Evolutionary conservation across 768 basidiomycete genomes (phyloP), one percentile per base, ranked within the genome.

Genomic region (Boletus edulis): DNA sequence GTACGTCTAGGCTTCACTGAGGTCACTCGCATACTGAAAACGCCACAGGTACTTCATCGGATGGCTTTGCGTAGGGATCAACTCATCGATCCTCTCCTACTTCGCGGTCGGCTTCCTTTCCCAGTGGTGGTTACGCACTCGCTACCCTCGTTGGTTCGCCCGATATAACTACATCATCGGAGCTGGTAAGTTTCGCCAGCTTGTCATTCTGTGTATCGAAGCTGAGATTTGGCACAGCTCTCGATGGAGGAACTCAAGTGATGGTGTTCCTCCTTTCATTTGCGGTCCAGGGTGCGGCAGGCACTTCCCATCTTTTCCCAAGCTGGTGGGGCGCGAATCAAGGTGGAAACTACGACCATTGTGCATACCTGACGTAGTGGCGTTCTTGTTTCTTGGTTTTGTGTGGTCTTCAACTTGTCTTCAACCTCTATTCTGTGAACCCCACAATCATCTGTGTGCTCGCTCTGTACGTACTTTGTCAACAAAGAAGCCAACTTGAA

Each of bases 101-200:
- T 76, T 83, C 49, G 67, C 81, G 50, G 67, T 85, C 14, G 85
- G 78, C 32, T 62, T 87, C 54, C 57, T 78, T 37, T 86, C 86
- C 2, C 86, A 87, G 52, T 63, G 80, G 24, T 87, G 81, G 81
- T 61, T 86, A 20, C 73, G 85, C 34, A 76, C 69, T 38, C 78
- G 79, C 55, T 73, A 83, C 53, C 83, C 87, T 2, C 77, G 78
- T 14, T 89, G 85, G 86, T 89, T 85, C 69, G 78, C 80, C 62
- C 74, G 75, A 61, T 85, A 85, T 66, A 86, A 87, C 63, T 86
- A 85, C 62, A 80, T 86, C 38, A 68, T 87, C 4, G 84, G 83
- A 29, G 87, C 84, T 40, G 86, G 67, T 70, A 41, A 55, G 68
- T 59, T 40, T 32, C 15, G 2, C n/a, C n/a, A 29, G 29, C 17